Conservation (phyloP, 495 filamentous ascomycete species). For the Hypoxylon subgilvum region DNA sequence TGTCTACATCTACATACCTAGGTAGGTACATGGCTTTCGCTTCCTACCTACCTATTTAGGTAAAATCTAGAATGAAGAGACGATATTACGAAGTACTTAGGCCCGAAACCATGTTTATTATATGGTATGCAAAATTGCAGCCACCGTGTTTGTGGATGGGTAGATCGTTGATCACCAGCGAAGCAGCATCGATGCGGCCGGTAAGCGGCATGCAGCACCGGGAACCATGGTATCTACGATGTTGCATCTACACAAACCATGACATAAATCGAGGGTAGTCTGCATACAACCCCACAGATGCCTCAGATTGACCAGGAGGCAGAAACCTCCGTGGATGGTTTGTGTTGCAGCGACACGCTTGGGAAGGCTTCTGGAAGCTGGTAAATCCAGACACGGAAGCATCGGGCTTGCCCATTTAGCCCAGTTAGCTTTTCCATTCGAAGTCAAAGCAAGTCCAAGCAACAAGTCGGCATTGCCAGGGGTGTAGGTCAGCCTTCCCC, state of each 20-base stretch:
- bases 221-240: slow-evolving; percentile 11
- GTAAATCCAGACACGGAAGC: slow-evolving; percentile 12
- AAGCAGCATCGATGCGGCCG: slow-evolving; percentile 19
- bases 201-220: slow-evolving; percentile 17
- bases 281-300: slow-evolving; percentile 25
- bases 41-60: slow-evolving; percentile 11
- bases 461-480: slow-evolving; percentile 8
- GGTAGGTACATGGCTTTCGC: neutral
- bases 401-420: slow-evolving; percentile 21
- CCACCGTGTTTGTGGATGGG: slow-evolving; percentile 1
- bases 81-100: no score
- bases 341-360: slow-evolving; percentile 26
- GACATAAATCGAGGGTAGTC: slow-evolving; percentile 19
- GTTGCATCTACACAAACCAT: slow-evolving; percentile 20
- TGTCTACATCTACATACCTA: no score
- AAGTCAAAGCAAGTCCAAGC: no score
- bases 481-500: slow-evolving; percentile 14
- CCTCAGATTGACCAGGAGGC: slow-evolving; percentile 7
- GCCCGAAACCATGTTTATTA: no score
- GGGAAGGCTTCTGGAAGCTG: slow-evolving; percentile 41
- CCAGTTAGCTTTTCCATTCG: slow-evolving; percentile 11
- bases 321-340: slow-evolving; percentile 20
- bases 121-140: slow-evolving; percentile 5
- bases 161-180: slow-evolving; percentile 27
- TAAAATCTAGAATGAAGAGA: slow-evolving; percentile 10